Evolutionary conservation across 306 rosid species (phyloP).

Genomic region (Hylodesmum podocarpum): DNA sequence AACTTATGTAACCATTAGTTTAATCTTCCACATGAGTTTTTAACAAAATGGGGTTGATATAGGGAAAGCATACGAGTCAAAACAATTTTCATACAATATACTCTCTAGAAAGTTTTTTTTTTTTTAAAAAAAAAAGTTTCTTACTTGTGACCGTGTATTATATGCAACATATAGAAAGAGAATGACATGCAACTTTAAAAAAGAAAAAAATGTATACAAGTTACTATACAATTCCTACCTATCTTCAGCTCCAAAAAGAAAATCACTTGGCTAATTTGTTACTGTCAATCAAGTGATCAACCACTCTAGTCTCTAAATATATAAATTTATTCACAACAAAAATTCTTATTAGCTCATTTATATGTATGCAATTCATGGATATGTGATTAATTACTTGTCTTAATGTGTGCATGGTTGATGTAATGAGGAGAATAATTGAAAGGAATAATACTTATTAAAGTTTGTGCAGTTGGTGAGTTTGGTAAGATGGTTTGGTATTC

Average conservation of each 20-base stretch:
- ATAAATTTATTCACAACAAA: not conserved
- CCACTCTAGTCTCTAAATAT: not conserved
- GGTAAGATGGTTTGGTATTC: conserved; percentile 6
- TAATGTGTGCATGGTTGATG: not conserved
- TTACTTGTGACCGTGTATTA: not conserved
- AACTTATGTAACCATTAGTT: conserved; percentile 4
- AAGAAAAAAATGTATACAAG: not conserved
- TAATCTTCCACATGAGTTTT: conserved; percentile 16
- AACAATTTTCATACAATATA: not conserved
- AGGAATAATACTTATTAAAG: not conserved
- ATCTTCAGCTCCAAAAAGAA: no score
- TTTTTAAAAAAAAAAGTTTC: conserved; percentile 5
- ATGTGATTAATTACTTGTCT: not conserved
- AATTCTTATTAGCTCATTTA: not conserved
- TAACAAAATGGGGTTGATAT: conserved; percentile 27
- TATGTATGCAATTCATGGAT: not conserved
- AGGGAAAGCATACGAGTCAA: not conserved
- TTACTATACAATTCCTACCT: no score
- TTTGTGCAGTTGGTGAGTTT: conserved; percentile 20
- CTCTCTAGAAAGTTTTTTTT: not conserved
- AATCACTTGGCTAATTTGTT: not conserved
- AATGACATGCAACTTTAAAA: no score
- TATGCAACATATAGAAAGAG: not conserved
- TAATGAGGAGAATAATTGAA: not conserved
- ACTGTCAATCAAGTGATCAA: not conserved